Evolutionary conservation across 1,284 basidiomycete species (phyloP).

Genomic region (Cryptococcus wingfieldii): DNA sequence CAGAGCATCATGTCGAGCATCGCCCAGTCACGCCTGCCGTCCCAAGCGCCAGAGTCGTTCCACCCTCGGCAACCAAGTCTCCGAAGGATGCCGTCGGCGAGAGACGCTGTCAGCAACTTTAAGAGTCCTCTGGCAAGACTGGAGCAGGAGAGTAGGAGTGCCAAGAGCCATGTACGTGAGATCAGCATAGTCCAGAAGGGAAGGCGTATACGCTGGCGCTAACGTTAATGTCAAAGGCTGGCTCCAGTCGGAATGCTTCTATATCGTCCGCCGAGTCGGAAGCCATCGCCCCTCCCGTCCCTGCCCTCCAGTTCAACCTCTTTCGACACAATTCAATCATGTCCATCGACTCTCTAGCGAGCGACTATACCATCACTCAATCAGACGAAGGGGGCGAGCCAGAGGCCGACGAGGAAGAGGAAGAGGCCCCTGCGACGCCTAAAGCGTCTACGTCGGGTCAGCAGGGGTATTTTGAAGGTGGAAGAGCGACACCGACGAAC

Average conservation of each 20-base stretch:
- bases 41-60: not conserved
- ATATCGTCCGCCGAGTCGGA: not conserved
- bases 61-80: not conserved
- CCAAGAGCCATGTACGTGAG: constrained; percentile 9
- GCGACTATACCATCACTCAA: constrained; percentile 1
- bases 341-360: constrained; percentile 31
- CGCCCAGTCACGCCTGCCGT: not conserved
- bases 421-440: constrained; percentile 24
- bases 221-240: not conserved
- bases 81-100: constrained; percentile 12
- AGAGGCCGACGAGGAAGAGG: constrained; percentile 3
- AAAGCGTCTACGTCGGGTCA: constrained; percentile 17
- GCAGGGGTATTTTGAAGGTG: not conserved
- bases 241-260: not conserved
- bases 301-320: constrained; percentile 39
- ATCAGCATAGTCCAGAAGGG: not conserved
- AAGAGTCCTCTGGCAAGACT: constrained; percentile 21
- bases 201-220: not conserved
- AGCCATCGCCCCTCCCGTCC: constrained; percentile 22
- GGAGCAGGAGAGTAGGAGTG: constrained; percentile 12
- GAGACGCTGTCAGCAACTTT: constrained; percentile 16
- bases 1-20: not conserved
- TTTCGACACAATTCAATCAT: constrained; percentile 38
- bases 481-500: not conserved
- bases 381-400: constrained; percentile 1